Percentiles rank a stretch among this genome's conserved stretches.
These are phyloP conservation scores for Gracilaria domingensis DNA, from an alignment of 23 red algal species.

Conservation along the genomic window DNA sequence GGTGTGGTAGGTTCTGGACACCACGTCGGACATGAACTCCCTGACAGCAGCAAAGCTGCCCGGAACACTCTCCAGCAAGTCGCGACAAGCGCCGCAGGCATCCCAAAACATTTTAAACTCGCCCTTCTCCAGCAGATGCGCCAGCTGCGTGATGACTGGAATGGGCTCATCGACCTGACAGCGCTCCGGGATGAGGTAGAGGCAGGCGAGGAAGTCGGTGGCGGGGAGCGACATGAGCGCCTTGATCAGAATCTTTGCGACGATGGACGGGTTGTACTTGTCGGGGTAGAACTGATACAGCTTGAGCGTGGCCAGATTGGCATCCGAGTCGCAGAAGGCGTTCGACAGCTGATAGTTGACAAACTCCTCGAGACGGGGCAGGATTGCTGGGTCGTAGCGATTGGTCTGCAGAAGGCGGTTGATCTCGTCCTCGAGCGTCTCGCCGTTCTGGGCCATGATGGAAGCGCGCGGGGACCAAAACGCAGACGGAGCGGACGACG, in stretches of 20 bases:
- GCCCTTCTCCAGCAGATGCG: conserved; percentile 77
- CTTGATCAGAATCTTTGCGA: conserved; percentile 85
- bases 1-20: conserved; percentile 75
- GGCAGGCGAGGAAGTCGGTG: conserved; percentile 77
- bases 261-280: conserved; percentile 54
- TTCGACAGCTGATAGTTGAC: conserved; percentile 74
- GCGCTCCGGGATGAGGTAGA: conserved; percentile 76
- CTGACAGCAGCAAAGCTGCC: conserved; percentile 75
- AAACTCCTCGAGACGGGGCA: conserved; percentile 80
- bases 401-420: conserved; percentile 68
- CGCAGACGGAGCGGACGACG: too few species aligned
- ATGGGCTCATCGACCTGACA: conserved; percentile 76
- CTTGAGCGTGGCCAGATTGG: conserved; percentile 86
- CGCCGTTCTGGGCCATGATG: background rate
- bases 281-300: conserved; percentile 94
- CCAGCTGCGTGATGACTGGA: conserved; percentile 68
- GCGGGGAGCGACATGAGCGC: conserved; percentile 80
- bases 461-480: background rate
- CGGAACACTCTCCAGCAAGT: conserved; percentile 43
- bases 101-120: conserved; percentile 80
- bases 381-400: conserved; percentile 86
- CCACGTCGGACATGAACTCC: conserved; percentile 81
- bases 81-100: conserved; percentile 34
- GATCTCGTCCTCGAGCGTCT: conserved; percentile 75
- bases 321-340: conserved; percentile 70